Percentiles rank a stretch among this genome's conserved stretches.
These are phyloP conservation scores for Penicillium sp. DNA, from an alignment of 2,329 filamentous ascomycete genomes.

Conservation along the genomic window DNA sequence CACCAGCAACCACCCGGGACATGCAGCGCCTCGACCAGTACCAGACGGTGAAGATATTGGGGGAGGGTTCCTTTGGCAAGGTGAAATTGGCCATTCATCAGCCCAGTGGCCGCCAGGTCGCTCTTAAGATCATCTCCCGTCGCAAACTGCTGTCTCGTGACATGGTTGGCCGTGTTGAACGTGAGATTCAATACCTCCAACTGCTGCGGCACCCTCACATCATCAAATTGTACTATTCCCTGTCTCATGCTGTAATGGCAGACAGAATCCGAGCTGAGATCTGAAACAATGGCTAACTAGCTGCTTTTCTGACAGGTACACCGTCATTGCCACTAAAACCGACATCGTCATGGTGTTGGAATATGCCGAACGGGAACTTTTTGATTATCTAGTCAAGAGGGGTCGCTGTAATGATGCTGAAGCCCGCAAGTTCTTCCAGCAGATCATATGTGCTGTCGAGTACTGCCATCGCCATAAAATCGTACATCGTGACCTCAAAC, in stretches of 20 bases:
- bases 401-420: constrained; percentile 83
- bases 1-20: constrained; percentile 45
- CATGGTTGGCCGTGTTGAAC: constrained; percentile 94
- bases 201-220: constrained; percentile 93
- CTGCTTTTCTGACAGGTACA: constrained; percentile 60
- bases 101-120: constrained; percentile 86
- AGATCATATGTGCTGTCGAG: constrained; percentile 96
- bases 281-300: constrained; percentile 13
- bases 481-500: constrained; percentile 92
- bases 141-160: constrained; percentile 94
- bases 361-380: constrained; percentile 90
- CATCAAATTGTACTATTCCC: constrained; percentile 75
- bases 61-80: constrained; percentile 96
- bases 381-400: constrained; percentile 94
- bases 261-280: too few species aligned
- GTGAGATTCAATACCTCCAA: constrained; percentile 96
- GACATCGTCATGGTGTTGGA: constrained; percentile 99
- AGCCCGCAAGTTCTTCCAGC: constrained; percentile 96
- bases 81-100: constrained; percentile 93
- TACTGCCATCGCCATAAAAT: constrained; percentile 99
- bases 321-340: constrained; percentile 84
- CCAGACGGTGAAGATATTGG: constrained; percentile 77
- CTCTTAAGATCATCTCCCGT: constrained; percentile 92
- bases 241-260: too few species aligned
- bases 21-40: constrained; percentile 88